Percentiles rank a stretch among this genome's conserved stretches.
Conservation (phyloP, 2,329 filamentous ascomycete genomes). For the Xenosphaeropsis pyriputrescens region DNA sequence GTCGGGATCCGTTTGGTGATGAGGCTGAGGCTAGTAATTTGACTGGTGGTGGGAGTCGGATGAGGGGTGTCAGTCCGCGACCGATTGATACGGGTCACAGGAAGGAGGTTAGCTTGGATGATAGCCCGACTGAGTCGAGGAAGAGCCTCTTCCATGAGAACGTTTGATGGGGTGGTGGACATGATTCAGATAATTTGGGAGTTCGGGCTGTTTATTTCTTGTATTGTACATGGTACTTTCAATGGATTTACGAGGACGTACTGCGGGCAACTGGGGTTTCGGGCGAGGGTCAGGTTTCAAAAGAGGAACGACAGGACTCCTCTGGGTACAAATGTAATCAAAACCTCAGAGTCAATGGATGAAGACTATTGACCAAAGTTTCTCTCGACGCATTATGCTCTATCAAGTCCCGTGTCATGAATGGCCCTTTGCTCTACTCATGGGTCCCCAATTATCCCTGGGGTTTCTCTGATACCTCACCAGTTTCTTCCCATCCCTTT, state of each 20-base stretch:
- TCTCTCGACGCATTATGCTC: too few species aligned
- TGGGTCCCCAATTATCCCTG: slow-evolving; percentile 81
- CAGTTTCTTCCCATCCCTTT: slow-evolving; percentile 51
- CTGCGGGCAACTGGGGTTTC: too few species aligned
- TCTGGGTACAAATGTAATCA: too few species aligned
- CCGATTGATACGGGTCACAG: slow-evolving; percentile 40
- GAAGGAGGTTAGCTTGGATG: slow-evolving; percentile 17
- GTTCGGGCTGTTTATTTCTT: too few species aligned
- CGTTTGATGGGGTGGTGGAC: slow-evolving; percentile 26
- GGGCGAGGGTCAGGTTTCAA: too few species aligned
- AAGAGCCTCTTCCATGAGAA: slow-evolving; percentile 58
- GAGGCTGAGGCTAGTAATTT: slow-evolving; percentile 45
- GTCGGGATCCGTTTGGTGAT: slow-evolving; percentile 53
- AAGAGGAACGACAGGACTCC: too few species aligned
- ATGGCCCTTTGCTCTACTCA: slow-evolving; percentile 16
- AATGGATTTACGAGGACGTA: too few species aligned
- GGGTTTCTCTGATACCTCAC: slow-evolving; percentile 87
- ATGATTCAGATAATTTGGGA: too few species aligned
- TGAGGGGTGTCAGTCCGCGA: slow-evolving; percentile 62
- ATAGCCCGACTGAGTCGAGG: slow-evolving; percentile 47
- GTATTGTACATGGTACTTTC: too few species aligned
- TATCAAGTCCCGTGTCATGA: not conserved
- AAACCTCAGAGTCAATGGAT: too few species aligned
- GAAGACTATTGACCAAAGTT: too few species aligned
- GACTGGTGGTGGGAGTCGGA: slow-evolving; percentile 15